Evolutionary conservation across 179 eudicot species (phyloP).

Genomic region (Pouteria campechiana): DNA sequence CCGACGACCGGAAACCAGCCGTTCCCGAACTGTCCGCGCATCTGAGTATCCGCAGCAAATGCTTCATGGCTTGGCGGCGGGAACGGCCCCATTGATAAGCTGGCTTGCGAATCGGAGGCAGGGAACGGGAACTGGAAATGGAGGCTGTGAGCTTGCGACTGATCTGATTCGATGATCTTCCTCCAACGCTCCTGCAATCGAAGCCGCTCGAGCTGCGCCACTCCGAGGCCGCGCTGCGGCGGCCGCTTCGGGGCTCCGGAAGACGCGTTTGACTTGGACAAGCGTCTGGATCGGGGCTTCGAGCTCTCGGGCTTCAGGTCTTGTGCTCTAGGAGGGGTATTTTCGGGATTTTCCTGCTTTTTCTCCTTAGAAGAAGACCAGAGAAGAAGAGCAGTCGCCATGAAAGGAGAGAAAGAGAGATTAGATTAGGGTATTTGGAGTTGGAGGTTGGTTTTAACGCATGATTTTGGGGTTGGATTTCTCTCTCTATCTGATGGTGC

Average conservation of each 20-base stretch:
- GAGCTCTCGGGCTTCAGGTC: slow-evolving; percentile 1
- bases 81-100: neutral
- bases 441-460: no score
- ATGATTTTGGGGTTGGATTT: no score
- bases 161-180: slow-evolving; percentile 5
- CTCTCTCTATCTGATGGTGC: no score
- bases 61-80: neutral
- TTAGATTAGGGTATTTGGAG: no score
- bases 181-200: slow-evolving; percentile 11
- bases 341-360: no score
- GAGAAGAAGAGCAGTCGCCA: no score
- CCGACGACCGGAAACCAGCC: no score
- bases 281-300: slow-evolving; percentile 13
- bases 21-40: neutral
- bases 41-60: neutral
- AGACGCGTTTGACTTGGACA: slow-evolving; percentile 9
- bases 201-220: slow-evolving; percentile 49
- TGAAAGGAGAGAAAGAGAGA: no score
- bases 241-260: slow-evolving; percentile 12
- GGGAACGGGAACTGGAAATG: slow-evolving; percentile 1
- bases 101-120: slow-evolving; percentile 1
- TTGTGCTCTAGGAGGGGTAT: no score
- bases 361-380: no score
- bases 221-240: slow-evolving; percentile 55
- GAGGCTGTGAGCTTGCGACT: neutral